Evolutionary conservation across 805 yeast genomes (phyloP).

Genomic region (Teunomyces kruisii): DNA sequence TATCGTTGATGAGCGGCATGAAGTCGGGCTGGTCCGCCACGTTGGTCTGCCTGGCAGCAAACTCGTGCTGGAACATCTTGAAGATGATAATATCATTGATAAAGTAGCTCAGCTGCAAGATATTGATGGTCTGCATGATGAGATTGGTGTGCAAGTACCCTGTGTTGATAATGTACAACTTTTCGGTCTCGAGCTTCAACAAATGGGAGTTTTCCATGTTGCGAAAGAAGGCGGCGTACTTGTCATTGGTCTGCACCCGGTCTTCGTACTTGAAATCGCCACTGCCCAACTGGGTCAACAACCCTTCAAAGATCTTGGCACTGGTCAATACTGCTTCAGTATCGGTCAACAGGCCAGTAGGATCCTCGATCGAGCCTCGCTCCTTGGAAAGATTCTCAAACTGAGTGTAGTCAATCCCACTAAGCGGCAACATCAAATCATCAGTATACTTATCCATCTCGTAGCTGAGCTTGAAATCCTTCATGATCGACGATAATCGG

Average conservation of each 20-base stretch:
- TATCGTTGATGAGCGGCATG: neutral
- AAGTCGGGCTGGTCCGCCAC: neutral
- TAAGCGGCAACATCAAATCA: slow-evolving; percentile 19
- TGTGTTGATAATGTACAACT: slow-evolving; percentile 32
- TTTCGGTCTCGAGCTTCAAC: slow-evolving; percentile 13
- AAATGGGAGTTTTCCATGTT: slow-evolving; percentile 5
- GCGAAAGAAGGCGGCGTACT: slow-evolving; percentile 8
- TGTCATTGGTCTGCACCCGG: neutral
- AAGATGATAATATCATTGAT: slow-evolving; percentile 37
- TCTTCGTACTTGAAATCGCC: slow-evolving; percentile 7
- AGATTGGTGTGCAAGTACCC: slow-evolving; percentile 32
- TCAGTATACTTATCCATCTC: slow-evolving; percentile 12
- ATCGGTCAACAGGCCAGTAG: neutral
- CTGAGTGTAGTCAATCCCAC: slow-evolving; percentile 9
- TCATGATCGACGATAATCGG: slow-evolving; percentile 8
- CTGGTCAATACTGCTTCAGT: neutral
- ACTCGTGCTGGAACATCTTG: slow-evolving; percentile 10
- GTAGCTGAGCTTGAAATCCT: slow-evolving; percentile 10
- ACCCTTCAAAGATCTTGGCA: slow-evolving; percentile 9
- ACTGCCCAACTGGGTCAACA: slow-evolving; percentile 12
- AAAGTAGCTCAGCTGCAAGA: slow-evolving; percentile 16
- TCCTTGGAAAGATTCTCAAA: neutral
- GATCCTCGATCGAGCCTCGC: neutral
- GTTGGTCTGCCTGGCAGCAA: neutral
- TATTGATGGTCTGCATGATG: slow-evolving; percentile 24